These are phyloP conservation scores for Suhomyces yuchorum DNA, from an alignment of 1,139 yeast species.

Conservation along the genomic window DNA sequence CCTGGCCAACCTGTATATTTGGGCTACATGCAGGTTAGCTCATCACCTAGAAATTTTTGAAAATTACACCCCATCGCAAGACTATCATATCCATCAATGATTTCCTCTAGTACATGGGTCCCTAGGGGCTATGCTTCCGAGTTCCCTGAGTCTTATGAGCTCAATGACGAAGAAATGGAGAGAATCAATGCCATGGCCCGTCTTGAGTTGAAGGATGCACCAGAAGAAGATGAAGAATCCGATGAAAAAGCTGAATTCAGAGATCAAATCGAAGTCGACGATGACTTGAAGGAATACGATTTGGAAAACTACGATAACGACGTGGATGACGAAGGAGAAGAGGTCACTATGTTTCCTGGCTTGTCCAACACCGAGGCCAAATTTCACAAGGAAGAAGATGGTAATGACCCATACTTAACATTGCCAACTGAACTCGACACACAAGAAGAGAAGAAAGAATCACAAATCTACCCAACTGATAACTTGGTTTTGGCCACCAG, in stretches of 20 bases:
- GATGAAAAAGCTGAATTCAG: conserved; percentile 29
- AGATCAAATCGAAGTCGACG: conserved; percentile 66
- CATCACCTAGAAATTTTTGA: conserved; percentile 8
- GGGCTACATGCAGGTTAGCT: not conserved
- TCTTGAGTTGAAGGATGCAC: conserved; percentile 76
- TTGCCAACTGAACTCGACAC: conserved; percentile 68
- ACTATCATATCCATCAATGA: conserved; percentile 48
- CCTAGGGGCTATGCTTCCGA: conserved; percentile 96
- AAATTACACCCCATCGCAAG: conserved; percentile 7
- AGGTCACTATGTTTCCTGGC: conserved; percentile 71
- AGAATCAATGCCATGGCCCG: conserved; percentile 86
- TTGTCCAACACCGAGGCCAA: conserved; percentile 52
- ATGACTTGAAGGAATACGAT: conserved; percentile 85
- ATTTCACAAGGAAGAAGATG: conserved; percentile 56
- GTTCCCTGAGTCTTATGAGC: conserved; percentile 84
- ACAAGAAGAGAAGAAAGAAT: conserved; percentile 75
- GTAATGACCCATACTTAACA: conserved; percentile 73
- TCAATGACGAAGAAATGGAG: conserved; percentile 90
- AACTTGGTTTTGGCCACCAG: conserved; percentile 87
- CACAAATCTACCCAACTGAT: conserved; percentile 87
- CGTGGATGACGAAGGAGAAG: conserved; percentile 50
- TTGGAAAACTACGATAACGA: conserved; percentile 83
- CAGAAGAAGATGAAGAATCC: conserved; percentile 49
- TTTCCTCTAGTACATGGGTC: conserved; percentile 93
- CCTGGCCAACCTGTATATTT: not conserved